Base-by-base conservation (phyloP, 1,139 yeast genomes). In the Hemisphaericaspora xylanilytica region DNA sequence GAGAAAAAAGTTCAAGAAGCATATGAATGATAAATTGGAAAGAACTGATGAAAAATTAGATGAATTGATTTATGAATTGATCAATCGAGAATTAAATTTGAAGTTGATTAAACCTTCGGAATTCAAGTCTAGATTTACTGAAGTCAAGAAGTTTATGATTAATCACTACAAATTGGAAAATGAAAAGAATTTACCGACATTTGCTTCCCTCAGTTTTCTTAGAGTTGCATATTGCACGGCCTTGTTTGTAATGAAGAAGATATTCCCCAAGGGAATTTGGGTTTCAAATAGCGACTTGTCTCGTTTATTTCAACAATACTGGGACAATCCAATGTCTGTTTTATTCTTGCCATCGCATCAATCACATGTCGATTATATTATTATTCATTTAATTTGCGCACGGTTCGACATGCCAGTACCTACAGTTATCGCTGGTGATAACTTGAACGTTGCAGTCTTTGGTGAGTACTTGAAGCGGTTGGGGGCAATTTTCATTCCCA, bases 371-470 rank as follows among this genome's bases (percentile, higher is more conserved):
- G 87, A 81, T 56, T 81, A 81, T 50, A 78, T 81, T 45, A 75
- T 81, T 33, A 54, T 81, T 38, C 86, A 81, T 50, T 65, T 80
- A 41, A 63, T 80, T 33, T 68, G 80, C 42, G 71, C 78, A 48
- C 59, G 85, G 30, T 69, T 80, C 48, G 81, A 80, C 30, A 60
- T 81, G 44, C 67, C 83, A 9, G 58, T 73, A 10, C 87, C 87
- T 1, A 61, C 75, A 3, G 85, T 81, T 3, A 77, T 81, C 38
- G 86, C 87, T 1, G 87, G 87, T 6, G 85, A 81, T 41, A 81
- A 81, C 55, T 70, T 81, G 53, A 80, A 81, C 51, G 80, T 81
- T 38, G 80, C 85, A 1, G 62, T 80, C 10, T 68, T 81, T 39
- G 85, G 85, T 2, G 61, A 63, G 3, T 56, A 69, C 35, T 56